These are phyloP conservation scores for Margaritispora aquatica DNA, from an alignment of 495 filamentous ascomycete species.

Conservation along the genomic window DNA sequence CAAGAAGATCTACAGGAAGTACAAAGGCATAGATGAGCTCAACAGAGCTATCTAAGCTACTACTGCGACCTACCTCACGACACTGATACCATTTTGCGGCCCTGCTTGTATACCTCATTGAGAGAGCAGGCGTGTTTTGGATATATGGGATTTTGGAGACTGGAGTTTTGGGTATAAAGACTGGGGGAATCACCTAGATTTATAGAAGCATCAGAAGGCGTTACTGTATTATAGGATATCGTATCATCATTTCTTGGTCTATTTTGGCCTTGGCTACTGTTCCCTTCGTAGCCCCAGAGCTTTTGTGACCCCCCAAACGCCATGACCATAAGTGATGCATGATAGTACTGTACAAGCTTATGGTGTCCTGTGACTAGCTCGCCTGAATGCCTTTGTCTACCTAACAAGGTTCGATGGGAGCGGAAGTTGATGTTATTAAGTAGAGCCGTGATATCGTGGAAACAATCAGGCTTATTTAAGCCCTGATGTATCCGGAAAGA, in stretches of 20 bases:
- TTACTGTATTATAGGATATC: slow-evolving; percentile 20
- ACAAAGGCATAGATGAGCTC: slow-evolving; percentile 37
- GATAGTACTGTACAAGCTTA: slow-evolving; percentile 4
- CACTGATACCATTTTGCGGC: neutral
- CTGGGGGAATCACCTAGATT: slow-evolving; percentile 5
- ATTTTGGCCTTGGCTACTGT: slow-evolving; percentile 1
- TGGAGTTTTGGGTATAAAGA: slow-evolving; percentile 3
- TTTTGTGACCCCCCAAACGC: slow-evolving; percentile 12
- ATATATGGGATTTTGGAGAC: slow-evolving; percentile 7
- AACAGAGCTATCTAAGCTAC: slow-evolving; percentile 13
- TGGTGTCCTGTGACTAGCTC: neutral
- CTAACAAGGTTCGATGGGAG: neutral
- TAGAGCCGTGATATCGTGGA: neutral
- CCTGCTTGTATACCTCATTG: neutral
- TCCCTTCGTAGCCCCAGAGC: neutral
- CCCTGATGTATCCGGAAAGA: neutral
- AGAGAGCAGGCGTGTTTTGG: slow-evolving; percentile 1
- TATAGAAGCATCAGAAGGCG: slow-evolving; percentile 21
- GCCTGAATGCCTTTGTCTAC: too few species aligned
- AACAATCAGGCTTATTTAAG: neutral
- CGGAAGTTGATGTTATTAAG: neutral
- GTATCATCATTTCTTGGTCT: slow-evolving; percentile 11
- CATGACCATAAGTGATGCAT: slow-evolving; percentile 16
- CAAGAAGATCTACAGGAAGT: slow-evolving; percentile 58
- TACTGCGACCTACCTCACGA: neutral